phyloP scores from a whole-genome alignment of 2,329 filamentous ascomycete genomes.

The Fusarium anguioides region DNA sequence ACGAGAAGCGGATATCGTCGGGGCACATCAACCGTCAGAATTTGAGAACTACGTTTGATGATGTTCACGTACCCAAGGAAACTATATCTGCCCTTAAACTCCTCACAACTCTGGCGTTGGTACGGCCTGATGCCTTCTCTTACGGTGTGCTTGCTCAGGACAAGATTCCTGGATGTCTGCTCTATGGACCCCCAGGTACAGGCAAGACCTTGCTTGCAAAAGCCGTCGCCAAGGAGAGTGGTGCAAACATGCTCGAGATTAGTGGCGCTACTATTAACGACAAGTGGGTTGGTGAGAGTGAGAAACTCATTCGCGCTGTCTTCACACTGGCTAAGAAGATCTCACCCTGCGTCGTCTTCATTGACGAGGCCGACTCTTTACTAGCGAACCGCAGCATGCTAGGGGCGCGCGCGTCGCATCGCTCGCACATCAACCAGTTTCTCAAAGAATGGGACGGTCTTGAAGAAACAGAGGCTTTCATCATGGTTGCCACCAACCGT shows the following conservation, averaged over 20 bases:
- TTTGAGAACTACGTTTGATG: conserved; percentile 86
- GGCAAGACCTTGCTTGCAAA: conserved; percentile 78
- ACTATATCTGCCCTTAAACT: conserved; percentile 90
- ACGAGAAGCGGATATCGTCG: conserved; percentile 84
- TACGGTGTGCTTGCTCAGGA: conserved; percentile 94
- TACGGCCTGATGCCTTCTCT: conserved; percentile 92
- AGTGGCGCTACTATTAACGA: conserved; percentile 93
- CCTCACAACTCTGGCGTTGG: conserved; percentile 85
- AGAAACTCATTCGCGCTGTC: conserved; percentile 94
- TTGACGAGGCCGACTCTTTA: conserved; percentile 95
- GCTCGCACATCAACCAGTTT: conserved; percentile 97
- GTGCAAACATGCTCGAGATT: conserved; percentile 83
- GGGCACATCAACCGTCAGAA: conserved; percentile 85
- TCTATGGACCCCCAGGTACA: conserved; percentile 89
- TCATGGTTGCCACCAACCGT: conserved; percentile 97
- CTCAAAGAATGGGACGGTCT: conserved; percentile 97
- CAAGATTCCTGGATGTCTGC: conserved; percentile 86
- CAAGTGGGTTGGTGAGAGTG: conserved; percentile 95
- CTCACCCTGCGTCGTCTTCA: conserved; percentile 92
- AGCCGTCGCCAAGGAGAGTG: conserved; percentile 74
- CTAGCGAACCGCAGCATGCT: conserved; percentile 79
- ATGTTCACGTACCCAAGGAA: conserved; percentile 84
- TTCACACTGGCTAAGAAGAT: conserved; percentile 93
- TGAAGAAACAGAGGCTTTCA: conserved; percentile 83
- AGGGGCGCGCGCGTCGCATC: conserved; percentile 75